These are phyloP conservation scores for Blumeriella jaapii DNA, from an alignment of 2,329 filamentous ascomycete genomes.

Conservation along the genomic window DNA sequence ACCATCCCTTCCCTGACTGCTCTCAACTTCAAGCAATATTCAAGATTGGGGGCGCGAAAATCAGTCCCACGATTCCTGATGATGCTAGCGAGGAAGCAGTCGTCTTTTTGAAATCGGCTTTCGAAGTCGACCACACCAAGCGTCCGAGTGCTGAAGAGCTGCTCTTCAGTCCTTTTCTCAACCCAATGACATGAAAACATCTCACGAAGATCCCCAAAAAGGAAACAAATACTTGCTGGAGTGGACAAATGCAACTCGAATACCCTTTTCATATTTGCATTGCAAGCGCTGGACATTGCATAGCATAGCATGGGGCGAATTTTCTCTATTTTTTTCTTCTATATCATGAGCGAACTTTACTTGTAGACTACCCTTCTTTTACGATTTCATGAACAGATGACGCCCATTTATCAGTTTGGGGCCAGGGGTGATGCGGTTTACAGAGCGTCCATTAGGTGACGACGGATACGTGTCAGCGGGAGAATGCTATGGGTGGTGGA, in stretches of 20 bases:
- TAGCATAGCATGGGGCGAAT: constrained; percentile 10
- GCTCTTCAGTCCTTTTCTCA: constrained; percentile 71
- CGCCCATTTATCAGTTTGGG: no score
- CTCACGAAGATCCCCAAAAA: neutral
- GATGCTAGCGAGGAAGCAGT: constrained; percentile 74
- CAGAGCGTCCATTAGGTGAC: no score
- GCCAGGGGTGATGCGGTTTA: neutral
- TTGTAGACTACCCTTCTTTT: constrained; percentile 9
- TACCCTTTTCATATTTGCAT: constrained; percentile 11
- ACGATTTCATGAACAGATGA: constrained; percentile 5
- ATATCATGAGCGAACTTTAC: constrained; percentile 2
- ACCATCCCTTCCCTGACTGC: constrained; percentile 92
- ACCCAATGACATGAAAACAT: constrained; percentile 46
- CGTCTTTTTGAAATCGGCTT: constrained; percentile 76
- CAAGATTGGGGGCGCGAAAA: constrained; percentile 85
- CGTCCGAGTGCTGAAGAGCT: constrained; percentile 87
- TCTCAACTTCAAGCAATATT: constrained; percentile 97
- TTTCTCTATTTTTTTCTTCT: neutral
- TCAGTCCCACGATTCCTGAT: constrained; percentile 79
- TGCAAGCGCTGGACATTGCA: constrained; percentile 19
- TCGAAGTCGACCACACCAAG: constrained; percentile 90
- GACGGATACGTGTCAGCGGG: no score
- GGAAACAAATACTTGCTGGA: neutral
- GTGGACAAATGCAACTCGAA: neutral
- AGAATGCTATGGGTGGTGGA: no score